Base-by-base conservation (phyloP, 495 filamentous ascomycete species). In the Aspergillus mulundensis region DNA sequence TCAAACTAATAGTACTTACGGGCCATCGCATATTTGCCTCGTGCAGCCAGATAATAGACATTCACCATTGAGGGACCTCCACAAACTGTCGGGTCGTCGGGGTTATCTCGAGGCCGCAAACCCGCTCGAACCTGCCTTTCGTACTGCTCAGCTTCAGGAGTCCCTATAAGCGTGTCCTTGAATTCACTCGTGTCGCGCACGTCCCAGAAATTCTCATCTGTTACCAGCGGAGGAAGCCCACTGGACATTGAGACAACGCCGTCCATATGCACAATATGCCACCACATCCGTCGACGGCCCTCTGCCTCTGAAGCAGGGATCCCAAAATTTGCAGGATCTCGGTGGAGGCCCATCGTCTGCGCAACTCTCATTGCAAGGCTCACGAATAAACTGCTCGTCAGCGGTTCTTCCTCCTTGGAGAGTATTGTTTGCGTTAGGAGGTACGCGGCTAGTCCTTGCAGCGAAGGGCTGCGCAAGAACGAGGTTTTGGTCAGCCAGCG, bases 301-400 rank as follows among this genome's bases (percentile, higher is more conserved):
- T 90, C 87, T 15, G 85, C 80, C 60, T 88, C 84, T 52, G 83
- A 81, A 2, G 85, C 78, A 5, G 77, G 60, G n/a, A 90, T 79
- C 0, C 83, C 81, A 56, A 89, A 81, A 15, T 79, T 72, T 11
- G 84, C 81, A 19, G 87, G 87, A 54, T 90, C 87, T 11, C 84
- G 81, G 62, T 89, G 87, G 1, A 89, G 73, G 0, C 86, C 86
- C 84, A 89, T 86, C 18, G 82, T 84, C 54, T 88, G 85, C 0
- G 86, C 86, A n/a, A 87, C 81, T 59, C 83, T 76, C 60, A 87
- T 78, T 10, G 78, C 77, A 10, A 84, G 69, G 20, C 84, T 85
- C 23, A 78, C 67, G 21, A 77, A 78, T 3, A 77, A 57, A 61
- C 75, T 78, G 56, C 74, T 78, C 7, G 74, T 74, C 38, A 78